A percentile compares a stretch with the other conserved stretches of the same genome.
Evolutionary conservation across 106 monocot species (phyloP).

Genomic region (Apostasia shenzhenica): DNA sequence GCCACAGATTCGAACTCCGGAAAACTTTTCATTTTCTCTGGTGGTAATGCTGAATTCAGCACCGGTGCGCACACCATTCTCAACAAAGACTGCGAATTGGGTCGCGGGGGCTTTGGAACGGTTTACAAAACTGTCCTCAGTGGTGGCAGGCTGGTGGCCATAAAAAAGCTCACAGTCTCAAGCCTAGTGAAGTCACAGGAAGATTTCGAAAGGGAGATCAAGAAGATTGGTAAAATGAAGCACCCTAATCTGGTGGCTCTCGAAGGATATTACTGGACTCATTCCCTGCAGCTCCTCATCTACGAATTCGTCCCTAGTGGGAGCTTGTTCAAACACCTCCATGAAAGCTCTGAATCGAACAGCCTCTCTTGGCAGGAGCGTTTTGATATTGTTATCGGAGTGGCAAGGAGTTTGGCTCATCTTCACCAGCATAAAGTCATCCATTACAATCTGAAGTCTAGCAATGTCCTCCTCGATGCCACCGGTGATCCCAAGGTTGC

Average conservation of each 20-base stretch:
- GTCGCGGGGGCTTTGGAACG: constrained; percentile 86
- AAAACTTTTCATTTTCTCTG: constrained; percentile 79
- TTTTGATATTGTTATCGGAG: constrained; percentile 73
- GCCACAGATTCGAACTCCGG: constrained; percentile 58
- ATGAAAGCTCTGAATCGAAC: constrained; percentile 31
- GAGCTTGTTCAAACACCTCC: constrained; percentile 70
- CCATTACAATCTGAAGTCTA: constrained; percentile 92
- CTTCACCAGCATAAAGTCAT: constrained; percentile 57
- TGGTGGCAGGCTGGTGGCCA: constrained; percentile 75
- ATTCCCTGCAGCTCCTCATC: constrained; percentile 81
- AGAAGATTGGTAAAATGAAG: constrained; percentile 58
- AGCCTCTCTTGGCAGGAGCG: constrained; percentile 71
- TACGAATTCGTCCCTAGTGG: constrained; percentile 84
- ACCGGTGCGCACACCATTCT: constrained; percentile 60
- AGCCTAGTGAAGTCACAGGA: constrained; percentile 86
- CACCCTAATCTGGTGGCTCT: constrained; percentile 71
- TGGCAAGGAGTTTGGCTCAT: constrained; percentile 58
- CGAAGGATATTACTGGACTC: constrained; percentile 93
- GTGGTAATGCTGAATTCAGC: constrained; percentile 56
- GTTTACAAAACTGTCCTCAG: constrained; percentile 76
- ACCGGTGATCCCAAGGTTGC: constrained; percentile 74
- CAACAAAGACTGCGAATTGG: constrained; percentile 87
- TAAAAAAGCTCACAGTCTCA: constrained; percentile 93
- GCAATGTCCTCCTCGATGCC: constrained; percentile 66
- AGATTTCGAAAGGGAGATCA: constrained; percentile 78